Conservation (phyloP, 1,284 basidiomycete species). For the Mycosarcoma mackinlayi region DNA sequence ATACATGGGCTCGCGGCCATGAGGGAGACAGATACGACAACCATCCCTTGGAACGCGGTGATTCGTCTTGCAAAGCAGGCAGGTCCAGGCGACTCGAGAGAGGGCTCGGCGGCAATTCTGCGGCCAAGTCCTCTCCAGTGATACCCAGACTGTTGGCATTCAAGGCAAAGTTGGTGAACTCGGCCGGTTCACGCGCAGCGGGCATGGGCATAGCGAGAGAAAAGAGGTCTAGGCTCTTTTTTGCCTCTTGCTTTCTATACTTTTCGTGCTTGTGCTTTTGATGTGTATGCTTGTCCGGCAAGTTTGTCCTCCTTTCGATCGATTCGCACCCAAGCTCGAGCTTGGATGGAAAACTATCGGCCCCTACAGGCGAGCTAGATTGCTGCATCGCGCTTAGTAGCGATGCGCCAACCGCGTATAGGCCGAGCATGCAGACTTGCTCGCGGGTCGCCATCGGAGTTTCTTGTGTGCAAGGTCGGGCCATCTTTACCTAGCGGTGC, state of each 20-base stretch:
- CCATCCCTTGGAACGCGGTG: slow-evolving; percentile 5
- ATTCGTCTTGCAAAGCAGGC: background rate
- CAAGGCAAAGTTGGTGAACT: slow-evolving; percentile 10
- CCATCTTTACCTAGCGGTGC: background rate
- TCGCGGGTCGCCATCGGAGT: slow-evolving; percentile 7
- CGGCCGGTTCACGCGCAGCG: background rate
- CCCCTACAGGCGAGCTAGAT: background rate
- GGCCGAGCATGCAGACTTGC: slow-evolving; percentile 22
- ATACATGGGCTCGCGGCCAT: background rate
- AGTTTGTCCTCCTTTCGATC: no score
- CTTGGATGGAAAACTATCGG: background rate
- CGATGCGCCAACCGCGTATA: slow-evolving; percentile 21
- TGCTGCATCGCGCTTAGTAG: slow-evolving; percentile 8
- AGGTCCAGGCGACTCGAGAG: slow-evolving; percentile 6
- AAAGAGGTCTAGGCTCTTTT: slow-evolving; percentile 10
- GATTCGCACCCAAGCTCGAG: background rate
- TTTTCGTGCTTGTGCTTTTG: no score
- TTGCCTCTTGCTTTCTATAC: background rate
- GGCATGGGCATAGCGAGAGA: background rate
- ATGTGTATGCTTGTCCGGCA: no score
- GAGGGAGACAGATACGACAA: slow-evolving; percentile 10
- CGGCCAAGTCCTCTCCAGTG: slow-evolving; percentile 1
- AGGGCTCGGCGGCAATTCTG: slow-evolving; percentile 16
- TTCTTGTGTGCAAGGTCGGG: background rate
- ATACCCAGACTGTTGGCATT: slow-evolving; percentile 20